Base-by-base conservation (phyloP, 2,329 filamentous ascomycete genomes). In the Colletotrichum ledebouriae region DNA sequence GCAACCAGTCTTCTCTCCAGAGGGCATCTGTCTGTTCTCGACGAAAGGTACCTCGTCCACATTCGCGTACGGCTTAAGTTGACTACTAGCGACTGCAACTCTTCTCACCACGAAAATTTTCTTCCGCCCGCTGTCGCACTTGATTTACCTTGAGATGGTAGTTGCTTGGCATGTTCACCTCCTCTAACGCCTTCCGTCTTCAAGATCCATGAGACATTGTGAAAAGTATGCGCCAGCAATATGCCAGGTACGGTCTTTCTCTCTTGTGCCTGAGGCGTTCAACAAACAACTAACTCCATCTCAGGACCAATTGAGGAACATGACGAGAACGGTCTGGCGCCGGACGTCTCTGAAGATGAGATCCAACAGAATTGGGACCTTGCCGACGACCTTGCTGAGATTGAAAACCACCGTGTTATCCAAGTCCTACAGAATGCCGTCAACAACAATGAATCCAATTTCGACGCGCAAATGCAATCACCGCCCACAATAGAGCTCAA, bases 291-390 rank as follows among this genome's bases (percentile, higher is more conserved):
- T 55, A 6, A 55, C 12, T 7, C 15, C 3, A 20, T 5, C 6
- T 3, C 9, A 57, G 60, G 39, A 7, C 15, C 22, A 3, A 57
- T 63, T 53, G 59, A 22, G 11, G 46, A 53, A 12, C 37, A 12
- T 10, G 10, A 39, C 5, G 60, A 57, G 7, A 29, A 29, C 37
- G 22, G 46, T n/a, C 29, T 63, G n/a, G 37, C 17, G n/a, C 13
- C 49, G 11, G n/a, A 52, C 11, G 9, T 41, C 15, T 46, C 29
- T 42, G 52, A 46, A 5, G 42, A 59, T 39, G 44, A 59, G 12
- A 44, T n/a, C 34, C 57, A 4, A 37, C 29, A 29, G 29, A 20
- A 13, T 34, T 49, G 29, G 29, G 57, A 34, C 41, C 20, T 39
- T n/a, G 20, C 25, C 11, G 44, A 50, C 3, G 34, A 59, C 20